Percentiles rank a stretch among this genome's conserved stretches.
Conservation (phyloP, 2,329 filamentous ascomycete species). For the Cladosporium colombiae region DNA sequence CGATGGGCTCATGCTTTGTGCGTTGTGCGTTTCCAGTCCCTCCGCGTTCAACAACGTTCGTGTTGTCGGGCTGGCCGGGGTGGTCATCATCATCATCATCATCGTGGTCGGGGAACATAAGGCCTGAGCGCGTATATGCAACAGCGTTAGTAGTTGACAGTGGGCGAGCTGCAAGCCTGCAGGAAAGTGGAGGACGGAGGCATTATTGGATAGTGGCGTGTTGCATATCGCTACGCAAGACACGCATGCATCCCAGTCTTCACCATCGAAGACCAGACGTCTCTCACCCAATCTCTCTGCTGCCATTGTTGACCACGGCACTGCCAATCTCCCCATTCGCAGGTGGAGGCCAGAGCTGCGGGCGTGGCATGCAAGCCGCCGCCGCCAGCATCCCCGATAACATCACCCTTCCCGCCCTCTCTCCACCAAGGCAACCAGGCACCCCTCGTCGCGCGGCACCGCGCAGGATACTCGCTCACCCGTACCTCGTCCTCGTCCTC, state of each 20-base stretch:
- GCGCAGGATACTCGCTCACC: background rate
- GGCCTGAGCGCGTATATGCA: background rate
- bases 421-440: background rate
- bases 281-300: background rate
- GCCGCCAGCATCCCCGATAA: background rate
- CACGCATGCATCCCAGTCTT: background rate
- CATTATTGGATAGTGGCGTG: background rate
- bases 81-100: background rate
- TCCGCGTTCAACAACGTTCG: background rate
- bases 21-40: background rate
- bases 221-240: background rate
- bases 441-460: background rate
- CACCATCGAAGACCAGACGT: background rate
- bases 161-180: background rate
- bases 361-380: background rate
- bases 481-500: background rate
- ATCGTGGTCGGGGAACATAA: background rate
- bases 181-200: background rate
- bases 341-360: background rate
- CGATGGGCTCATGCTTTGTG: background rate
- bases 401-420: background rate
- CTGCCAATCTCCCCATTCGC: background rate
- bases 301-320: background rate
- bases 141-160: background rate
- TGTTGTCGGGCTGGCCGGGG: background rate